Percentiles rank a stretch among this genome's conserved stretches.
Conservation (phyloP, 2,329 filamentous ascomycete species). For the Aspergillus persii region DNA sequence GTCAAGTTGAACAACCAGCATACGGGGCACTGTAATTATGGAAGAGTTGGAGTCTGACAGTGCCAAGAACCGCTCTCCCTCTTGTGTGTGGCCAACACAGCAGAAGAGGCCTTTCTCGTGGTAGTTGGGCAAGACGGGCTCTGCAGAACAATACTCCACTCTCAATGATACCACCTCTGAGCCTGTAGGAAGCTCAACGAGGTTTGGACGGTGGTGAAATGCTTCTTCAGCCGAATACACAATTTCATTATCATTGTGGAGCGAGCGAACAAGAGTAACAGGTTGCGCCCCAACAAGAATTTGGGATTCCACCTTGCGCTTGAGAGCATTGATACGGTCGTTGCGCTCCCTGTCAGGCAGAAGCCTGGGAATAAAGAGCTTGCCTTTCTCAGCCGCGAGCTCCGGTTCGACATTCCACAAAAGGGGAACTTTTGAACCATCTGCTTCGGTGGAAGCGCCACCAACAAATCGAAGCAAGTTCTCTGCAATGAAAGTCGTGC, state of each 20-base stretch:
- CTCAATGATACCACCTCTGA: not conserved
- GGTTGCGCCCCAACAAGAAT: slow-evolving; percentile 1
- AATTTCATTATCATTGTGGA: slow-evolving; percentile 4
- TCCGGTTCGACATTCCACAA: slow-evolving; percentile 10
- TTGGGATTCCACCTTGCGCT: slow-evolving; percentile 5
- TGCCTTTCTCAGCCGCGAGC: slow-evolving; percentile 2
- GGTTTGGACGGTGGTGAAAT: not conserved
- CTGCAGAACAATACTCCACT: slow-evolving; percentile 2
- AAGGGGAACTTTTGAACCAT: not conserved
- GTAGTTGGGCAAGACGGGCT: not conserved
- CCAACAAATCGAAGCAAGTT: not conserved
- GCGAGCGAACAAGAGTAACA: not conserved
- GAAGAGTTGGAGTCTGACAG: slow-evolving; percentile 5
- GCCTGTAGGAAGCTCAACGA: not conserved
- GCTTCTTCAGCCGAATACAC: slow-evolving; percentile 2
- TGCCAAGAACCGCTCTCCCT: not conserved
- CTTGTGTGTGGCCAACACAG: slow-evolving; percentile 2
- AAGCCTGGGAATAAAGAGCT: slow-evolving; percentile 6
- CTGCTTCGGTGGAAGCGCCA: not conserved
- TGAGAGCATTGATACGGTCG: slow-evolving; percentile 5
- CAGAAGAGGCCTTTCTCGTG: slow-evolving; percentile 1
- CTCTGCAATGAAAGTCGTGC: not conserved
- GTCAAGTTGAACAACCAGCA: not conserved
- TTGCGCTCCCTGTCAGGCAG: slow-evolving; percentile 7
- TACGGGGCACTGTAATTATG: slow-evolving; percentile 3